A percentile compares a stretch with the other conserved stretches of the same genome.
Evolutionary conservation across 257 asterid species (phyloP).

Genomic region (Vinca minor): DNA sequence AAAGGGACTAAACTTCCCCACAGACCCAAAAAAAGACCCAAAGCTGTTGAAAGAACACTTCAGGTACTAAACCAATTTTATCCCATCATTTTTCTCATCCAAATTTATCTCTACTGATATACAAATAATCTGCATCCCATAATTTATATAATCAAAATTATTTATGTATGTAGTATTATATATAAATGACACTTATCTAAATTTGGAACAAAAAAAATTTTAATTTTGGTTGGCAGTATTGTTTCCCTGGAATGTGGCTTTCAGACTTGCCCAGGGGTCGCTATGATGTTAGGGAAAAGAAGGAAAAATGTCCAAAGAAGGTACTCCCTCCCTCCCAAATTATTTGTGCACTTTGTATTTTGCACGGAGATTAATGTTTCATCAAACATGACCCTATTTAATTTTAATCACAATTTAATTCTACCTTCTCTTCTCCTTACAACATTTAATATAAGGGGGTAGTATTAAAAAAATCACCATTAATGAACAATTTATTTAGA

Average conservation of each 20-base stretch:
- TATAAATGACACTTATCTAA: background rate
- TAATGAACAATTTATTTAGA: too few relatives aligned
- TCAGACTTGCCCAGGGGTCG: constrained; percentile 67
- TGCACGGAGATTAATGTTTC: too few relatives aligned
- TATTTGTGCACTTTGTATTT: too few relatives aligned
- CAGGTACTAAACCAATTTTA: constrained; percentile 25
- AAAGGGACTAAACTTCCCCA: constrained; percentile 85
- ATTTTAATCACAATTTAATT: too few relatives aligned
- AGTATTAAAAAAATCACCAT: too few relatives aligned
- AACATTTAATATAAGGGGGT: too few relatives aligned
- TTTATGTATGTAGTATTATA: too few relatives aligned
- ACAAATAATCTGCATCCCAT: background rate
- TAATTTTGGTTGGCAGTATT: constrained; percentile 22
- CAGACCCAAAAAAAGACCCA: constrained; percentile 80
- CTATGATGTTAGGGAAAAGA: constrained; percentile 78
- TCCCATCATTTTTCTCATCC: background rate
- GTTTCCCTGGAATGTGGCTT: constrained; percentile 69
- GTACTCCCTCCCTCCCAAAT: too few relatives aligned
- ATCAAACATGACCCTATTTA: too few relatives aligned
- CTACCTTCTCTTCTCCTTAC: too few relatives aligned
- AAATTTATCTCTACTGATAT: background rate
- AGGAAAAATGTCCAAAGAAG: constrained; percentile 59
- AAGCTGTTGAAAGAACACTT: constrained; percentile 48
- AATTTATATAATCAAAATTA: too few relatives aligned
- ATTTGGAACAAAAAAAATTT: background rate